phyloP scores from a whole-genome alignment of 352 stramenopile species.

The Phytophthora nicotianae region DNA sequence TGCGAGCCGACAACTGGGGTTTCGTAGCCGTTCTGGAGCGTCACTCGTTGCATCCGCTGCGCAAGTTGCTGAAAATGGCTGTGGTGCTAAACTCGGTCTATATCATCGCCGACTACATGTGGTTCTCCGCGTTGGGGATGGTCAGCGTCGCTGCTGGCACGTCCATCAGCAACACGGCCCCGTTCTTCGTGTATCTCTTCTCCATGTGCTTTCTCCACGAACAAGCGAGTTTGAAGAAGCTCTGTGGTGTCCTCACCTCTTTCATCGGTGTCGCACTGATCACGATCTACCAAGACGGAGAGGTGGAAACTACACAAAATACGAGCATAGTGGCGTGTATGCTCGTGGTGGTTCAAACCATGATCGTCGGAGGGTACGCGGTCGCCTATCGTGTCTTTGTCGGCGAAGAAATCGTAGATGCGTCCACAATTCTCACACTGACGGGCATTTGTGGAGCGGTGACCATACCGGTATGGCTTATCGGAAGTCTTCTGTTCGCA shows the following conservation, averaged over 20 bases:
- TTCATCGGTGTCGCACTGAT: constrained; percentile 45
- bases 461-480: background rate
- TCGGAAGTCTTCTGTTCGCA: background rate
- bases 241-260: constrained; percentile 36
- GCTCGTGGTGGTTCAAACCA: constrained; percentile 28
- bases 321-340: constrained; percentile 35
- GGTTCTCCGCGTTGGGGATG: constrained; percentile 43
- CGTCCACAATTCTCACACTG: constrained; percentile 49
- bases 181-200: constrained; percentile 59
- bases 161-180: constrained; percentile 51
- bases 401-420: constrained; percentile 47
- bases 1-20: background rate
- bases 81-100: constrained; percentile 13
- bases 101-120: constrained; percentile 51
- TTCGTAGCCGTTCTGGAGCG: background rate
- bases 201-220: constrained; percentile 53
- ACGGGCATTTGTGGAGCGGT: constrained; percentile 14
- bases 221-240: constrained; percentile 32
- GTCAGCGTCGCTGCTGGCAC: constrained; percentile 50
- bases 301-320: constrained; percentile 5
- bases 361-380: constrained; percentile 28
- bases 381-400: constrained; percentile 39
- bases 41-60: background rate
- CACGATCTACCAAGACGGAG: constrained; percentile 32
- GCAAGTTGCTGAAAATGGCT: background rate